phyloP scores from a whole-genome alignment of 805 yeast species.

The Candida anglica region DNA sequence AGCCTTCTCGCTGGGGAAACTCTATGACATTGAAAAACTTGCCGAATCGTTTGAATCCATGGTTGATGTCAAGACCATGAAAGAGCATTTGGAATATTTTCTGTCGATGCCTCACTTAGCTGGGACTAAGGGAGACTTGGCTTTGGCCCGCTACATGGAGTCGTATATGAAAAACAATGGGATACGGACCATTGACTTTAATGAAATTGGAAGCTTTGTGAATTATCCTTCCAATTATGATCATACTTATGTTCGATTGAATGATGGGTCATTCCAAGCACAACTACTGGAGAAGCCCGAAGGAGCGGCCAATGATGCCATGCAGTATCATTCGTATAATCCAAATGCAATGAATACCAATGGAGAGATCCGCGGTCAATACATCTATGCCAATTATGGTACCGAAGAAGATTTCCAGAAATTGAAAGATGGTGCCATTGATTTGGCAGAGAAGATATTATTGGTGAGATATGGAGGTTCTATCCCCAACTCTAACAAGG shows the following conservation, averaged over 20 bases:
- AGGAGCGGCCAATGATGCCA: slow-evolving; percentile 20
- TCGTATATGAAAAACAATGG: slow-evolving; percentile 58
- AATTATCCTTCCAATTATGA: slow-evolving; percentile 56
- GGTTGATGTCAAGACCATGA: slow-evolving; percentile 54
- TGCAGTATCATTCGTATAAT: slow-evolving; percentile 53
- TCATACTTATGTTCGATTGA: slow-evolving; percentile 23
- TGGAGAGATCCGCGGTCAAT: slow-evolving; percentile 50
- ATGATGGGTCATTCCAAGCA: slow-evolving; percentile 36
- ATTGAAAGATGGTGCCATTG: slow-evolving; percentile 34
- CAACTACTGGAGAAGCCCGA: slow-evolving; percentile 32
- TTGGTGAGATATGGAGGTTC: slow-evolving; percentile 63
- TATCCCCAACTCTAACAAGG: slow-evolving; percentile 34
- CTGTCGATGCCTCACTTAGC: slow-evolving; percentile 82
- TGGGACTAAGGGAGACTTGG: slow-evolving; percentile 82
- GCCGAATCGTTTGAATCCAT: slow-evolving; percentile 43
- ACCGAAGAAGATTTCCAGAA: slow-evolving; percentile 46
- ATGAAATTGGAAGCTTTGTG: slow-evolving; percentile 50
- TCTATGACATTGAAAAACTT: slow-evolving; percentile 56
- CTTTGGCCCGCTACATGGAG: slow-evolving; percentile 64
- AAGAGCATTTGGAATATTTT: slow-evolving; percentile 64
- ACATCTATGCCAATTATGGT: slow-evolving; percentile 71
- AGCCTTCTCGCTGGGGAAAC: slow-evolving; percentile 48
- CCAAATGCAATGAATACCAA: slow-evolving; percentile 55
- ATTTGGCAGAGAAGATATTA: slow-evolving; percentile 47
- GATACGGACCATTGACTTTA: slow-evolving; percentile 46